Conservation (phyloP, 768 basidiomycete species). For the Scleroderma citrinum region DNA sequence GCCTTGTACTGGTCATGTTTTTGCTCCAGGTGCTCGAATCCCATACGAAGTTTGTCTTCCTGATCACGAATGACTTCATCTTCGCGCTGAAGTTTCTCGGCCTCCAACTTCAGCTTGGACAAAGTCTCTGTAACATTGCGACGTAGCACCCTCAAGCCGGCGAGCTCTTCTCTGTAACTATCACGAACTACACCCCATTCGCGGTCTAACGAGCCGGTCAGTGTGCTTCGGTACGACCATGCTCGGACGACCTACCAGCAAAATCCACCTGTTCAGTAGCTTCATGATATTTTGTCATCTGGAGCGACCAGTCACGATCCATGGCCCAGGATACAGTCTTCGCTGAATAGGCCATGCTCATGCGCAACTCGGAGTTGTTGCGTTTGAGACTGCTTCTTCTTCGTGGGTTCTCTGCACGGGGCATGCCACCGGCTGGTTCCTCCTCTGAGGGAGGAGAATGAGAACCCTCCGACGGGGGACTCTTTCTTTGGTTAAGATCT, state of each 20-base stretch:
- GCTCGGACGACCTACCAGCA: slow-evolving; percentile 25
- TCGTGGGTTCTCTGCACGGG: slow-evolving; percentile 34
- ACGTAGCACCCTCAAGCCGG: slow-evolving; percentile 51
- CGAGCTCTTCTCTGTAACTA: slow-evolving; percentile 58
- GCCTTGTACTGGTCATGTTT: slow-evolving; percentile 37
- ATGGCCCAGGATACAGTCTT: slow-evolving; percentile 78
- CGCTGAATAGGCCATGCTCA: slow-evolving; percentile 43
- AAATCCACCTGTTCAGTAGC: slow-evolving; percentile 36
- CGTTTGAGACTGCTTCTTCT: slow-evolving; percentile 64
- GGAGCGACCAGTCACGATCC: slow-evolving; percentile 52
- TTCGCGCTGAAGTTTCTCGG: slow-evolving; percentile 37
- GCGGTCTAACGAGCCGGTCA: slow-evolving; percentile 33
- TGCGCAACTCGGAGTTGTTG: slow-evolving; percentile 38
- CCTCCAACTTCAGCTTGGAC: slow-evolving; percentile 33
- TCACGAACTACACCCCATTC: slow-evolving; percentile 56
- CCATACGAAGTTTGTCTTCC: slow-evolving; percentile 34
- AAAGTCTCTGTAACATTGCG: slow-evolving; percentile 42
- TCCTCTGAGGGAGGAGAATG: slow-evolving; percentile 29
- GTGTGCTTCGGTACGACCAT: not conserved
- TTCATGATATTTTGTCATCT: slow-evolving; percentile 44
- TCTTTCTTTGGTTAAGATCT: slow-evolving; percentile 11
- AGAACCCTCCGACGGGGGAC: slow-evolving; percentile 9
- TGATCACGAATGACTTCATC: slow-evolving; percentile 36
- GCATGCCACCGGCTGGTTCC: slow-evolving; percentile 25
- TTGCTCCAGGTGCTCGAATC: slow-evolving; percentile 35